Conservation (phyloP, 2,329 filamentous ascomycete species). For the Trichoderma afroharzianum region DNA sequence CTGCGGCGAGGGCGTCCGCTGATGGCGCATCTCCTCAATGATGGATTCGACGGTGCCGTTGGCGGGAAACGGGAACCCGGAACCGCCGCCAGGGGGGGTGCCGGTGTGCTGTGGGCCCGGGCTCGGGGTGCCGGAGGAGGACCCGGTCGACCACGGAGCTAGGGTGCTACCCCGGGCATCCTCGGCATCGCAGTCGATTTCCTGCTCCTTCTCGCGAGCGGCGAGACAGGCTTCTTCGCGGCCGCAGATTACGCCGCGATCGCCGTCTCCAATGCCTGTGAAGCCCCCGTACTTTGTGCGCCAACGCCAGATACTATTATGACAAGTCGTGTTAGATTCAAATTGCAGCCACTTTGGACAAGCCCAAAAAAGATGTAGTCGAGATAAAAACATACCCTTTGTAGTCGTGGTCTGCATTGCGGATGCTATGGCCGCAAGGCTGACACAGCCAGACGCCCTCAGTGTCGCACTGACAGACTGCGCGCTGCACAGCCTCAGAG, state of each 20-base stretch:
- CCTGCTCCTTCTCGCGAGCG: conserved; percentile 72
- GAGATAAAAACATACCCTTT: conserved; percentile 42
- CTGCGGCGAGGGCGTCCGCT: conserved; percentile 47
- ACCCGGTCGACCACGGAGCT: conserved; percentile 21
- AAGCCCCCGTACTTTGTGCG: conserved; percentile 79
- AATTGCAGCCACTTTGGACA: background rate
- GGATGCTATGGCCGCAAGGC: conserved; percentile 72
- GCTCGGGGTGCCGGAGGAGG: conserved; percentile 19
- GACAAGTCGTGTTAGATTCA: background rate
- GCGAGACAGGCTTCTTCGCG: conserved; percentile 74
- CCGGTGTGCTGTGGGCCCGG: conserved; percentile 19
- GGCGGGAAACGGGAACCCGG: conserved; percentile 20
- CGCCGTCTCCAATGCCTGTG: conserved; percentile 82
- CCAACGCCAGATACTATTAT: conserved; percentile 76
- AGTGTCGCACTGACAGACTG: conserved; percentile 50
- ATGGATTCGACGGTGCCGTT: conserved; percentile 25
- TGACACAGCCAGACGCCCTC: conserved; percentile 79
- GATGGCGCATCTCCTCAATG: conserved; percentile 31
- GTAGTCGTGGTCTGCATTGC: conserved; percentile 57
- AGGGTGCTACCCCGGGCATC: conserved; percentile 54
- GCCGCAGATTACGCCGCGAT: conserved; percentile 84
- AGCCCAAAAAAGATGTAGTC: background rate
- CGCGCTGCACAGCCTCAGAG: conserved; percentile 54
- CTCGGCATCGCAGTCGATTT: conserved; percentile 81
- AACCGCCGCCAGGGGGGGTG: conserved; percentile 21